These are phyloP conservation scores for Penstemon newberryi DNA, from an alignment of 257 asterid species.

Conservation along the genomic window DNA sequence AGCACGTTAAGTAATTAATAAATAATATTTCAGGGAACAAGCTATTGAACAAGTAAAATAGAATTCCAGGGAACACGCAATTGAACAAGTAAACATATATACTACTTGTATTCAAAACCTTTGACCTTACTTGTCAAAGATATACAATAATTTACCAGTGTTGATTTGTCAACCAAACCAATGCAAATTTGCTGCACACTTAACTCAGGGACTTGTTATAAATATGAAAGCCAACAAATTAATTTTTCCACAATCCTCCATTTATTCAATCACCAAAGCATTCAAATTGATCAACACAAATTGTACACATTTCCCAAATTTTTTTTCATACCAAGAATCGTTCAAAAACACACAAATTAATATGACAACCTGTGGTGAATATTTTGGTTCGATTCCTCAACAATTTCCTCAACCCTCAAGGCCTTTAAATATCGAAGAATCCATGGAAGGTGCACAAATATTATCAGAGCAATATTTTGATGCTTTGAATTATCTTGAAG, in stretches of 20 bases:
- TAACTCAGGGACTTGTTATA: background rate
- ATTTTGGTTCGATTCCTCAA: background rate
- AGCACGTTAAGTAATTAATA: background rate
- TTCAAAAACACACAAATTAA: background rate
- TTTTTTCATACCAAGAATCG: too few relatives aligned
- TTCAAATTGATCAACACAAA: background rate
- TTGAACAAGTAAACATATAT: background rate
- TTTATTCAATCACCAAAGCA: background rate
- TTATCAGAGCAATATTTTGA: background rate
- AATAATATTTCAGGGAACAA: too few relatives aligned
- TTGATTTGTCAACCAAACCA: background rate
- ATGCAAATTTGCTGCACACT: background rate
- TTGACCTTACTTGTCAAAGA: constrained; percentile 13
- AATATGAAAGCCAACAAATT: background rate
- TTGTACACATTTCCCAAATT: background rate
- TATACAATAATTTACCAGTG: background rate
- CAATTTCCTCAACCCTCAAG: constrained; percentile 14
- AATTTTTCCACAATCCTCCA: background rate
- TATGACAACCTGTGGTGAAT: constrained; percentile 12
- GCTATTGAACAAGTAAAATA: too few relatives aligned
- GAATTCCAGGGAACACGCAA: background rate
- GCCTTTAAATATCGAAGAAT: background rate
- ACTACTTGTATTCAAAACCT: too few relatives aligned
- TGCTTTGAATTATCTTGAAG: background rate
- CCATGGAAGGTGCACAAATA: background rate